These are phyloP conservation scores for Peronospora tabacina DNA, from an alignment of 352 stramenopile species.

Conservation along the genomic window DNA sequence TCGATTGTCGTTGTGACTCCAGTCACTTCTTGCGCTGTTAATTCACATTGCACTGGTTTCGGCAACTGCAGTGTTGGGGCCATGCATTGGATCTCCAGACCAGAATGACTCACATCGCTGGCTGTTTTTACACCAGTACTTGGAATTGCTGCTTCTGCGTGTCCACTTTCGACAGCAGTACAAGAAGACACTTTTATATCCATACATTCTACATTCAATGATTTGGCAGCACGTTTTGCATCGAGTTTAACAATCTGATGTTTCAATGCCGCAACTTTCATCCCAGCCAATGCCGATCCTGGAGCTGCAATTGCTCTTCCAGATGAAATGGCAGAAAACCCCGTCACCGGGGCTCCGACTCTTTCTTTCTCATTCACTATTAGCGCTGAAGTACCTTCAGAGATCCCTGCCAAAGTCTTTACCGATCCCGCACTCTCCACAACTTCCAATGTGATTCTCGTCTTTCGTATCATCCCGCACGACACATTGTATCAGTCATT, in stretches of 20 bases:
- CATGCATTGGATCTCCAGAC: conserved; percentile 12
- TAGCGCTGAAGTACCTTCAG: conserved; percentile 1
- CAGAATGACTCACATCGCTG: neutral
- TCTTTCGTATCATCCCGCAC: conserved; percentile 3
- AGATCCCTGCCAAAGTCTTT: conserved; percentile 3
- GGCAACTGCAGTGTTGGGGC: conserved; percentile 8
- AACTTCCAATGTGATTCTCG: conserved; percentile 26
- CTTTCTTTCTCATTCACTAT: neutral
- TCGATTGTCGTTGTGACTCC: neutral
- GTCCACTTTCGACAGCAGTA: neutral
- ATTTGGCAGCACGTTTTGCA: conserved; percentile 19
- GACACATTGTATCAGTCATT: neutral
- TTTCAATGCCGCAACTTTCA: conserved; percentile 12
- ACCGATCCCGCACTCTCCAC: conserved; percentile 3
- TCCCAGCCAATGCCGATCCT: conserved; percentile 20
- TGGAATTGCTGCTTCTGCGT: neutral
- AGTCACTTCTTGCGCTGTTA: neutral
- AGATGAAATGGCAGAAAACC: conserved; percentile 12
- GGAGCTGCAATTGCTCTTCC: conserved; percentile 29
- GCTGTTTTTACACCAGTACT: conserved; percentile 9
- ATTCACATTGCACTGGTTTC: conserved; percentile 4
- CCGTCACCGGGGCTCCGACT: neutral
- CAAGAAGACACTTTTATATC: neutral
- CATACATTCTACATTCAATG: conserved; percentile 2
- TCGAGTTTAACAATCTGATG: conserved; percentile 7